Base-by-base conservation (phyloP, 495 filamentous ascomycete genomes). In the Penicillium turbatum region DNA sequence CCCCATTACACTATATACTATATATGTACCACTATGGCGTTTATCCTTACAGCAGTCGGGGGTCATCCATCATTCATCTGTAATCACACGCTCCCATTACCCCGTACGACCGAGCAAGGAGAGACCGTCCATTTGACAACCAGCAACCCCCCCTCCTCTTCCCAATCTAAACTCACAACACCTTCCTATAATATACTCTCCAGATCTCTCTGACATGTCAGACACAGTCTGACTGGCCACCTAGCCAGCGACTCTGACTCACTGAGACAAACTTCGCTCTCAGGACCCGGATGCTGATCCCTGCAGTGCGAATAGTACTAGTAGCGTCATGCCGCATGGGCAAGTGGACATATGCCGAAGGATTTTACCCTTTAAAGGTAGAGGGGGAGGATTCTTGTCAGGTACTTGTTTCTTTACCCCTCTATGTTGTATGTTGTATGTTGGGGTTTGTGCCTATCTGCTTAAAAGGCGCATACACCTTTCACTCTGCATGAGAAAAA, bases 41-140 rank as follows among this genome's bases (percentile, higher is more conserved):
- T 5, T 2, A 12, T 21, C 34, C 46, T 48, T 39, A 39, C 47
- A 17, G 35, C 34, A 21, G 15, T 34, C 10, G 43, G 37, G n/a
- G 27, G 41, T n/a, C 30, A 47, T 47, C 21, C 13, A 46, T 13
- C 36, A 32, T 34, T 36, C 42, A 24, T 34, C 31, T 48, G 8
- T 16, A 12, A 55, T 57, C 55, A 53, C 49, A 54, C 39, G 35
- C 49, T n/a, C 50, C 17, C 32, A 63, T 66, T 61, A 60, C 57
- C 56, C 63, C 55, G 63, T 64, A 60, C 64, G 49, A 64, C 64
- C 56, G 62, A 51, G 64, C 53, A 66, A 62, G 61, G 64, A 51
- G 54, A 48, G 39, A 19, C 21, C 4, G 40, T 50, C 27, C n/a
- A n/a, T n/a, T n/a, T 35, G 53, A 41, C 55, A 41, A 42, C 35